Evolutionary conservation across 768 basidiomycete genomes (phyloP).

Genomic region (Boletus sensibilis): DNA sequence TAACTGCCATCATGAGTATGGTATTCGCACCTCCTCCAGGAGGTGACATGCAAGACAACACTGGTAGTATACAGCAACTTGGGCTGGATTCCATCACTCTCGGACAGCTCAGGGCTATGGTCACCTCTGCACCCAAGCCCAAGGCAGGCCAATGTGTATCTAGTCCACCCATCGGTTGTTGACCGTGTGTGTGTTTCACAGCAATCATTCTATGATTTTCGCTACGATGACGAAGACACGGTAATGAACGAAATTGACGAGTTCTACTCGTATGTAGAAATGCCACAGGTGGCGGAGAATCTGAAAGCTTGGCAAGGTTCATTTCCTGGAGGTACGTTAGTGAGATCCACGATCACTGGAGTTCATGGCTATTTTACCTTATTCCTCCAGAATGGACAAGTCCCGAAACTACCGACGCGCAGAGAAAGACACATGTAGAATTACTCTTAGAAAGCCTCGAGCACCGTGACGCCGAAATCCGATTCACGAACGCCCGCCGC

Average conservation of each 20-base stretch:
- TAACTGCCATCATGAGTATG: constrained; percentile 28
- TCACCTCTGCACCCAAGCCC: constrained; percentile 66
- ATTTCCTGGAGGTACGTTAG: constrained; percentile 64
- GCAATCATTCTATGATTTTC: constrained; percentile 89
- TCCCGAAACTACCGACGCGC: constrained; percentile 48
- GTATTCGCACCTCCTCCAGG: constrained; percentile 32
- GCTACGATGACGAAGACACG: constrained; percentile 95
- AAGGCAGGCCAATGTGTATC: constrained; percentile 49
- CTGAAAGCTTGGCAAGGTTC: constrained; percentile 85
- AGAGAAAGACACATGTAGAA: constrained; percentile 74
- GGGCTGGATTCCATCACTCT: constrained; percentile 74
- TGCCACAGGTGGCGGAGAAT: constrained; percentile 86
- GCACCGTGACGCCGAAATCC: constrained; percentile 77
- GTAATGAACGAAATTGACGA: constrained; percentile 96
- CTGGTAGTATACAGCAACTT: constrained; percentile 35
- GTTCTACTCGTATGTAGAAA: constrained; percentile 96
- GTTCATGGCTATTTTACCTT: neutral
- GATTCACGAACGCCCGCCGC: constrained; percentile 83
- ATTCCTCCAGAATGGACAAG: constrained; percentile 69
- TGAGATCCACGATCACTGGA: neutral
- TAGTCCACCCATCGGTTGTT: constrained; percentile 12
- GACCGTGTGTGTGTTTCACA: constrained; percentile 35
- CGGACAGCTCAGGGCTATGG: constrained; percentile 76
- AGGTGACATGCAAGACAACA: constrained; percentile 33
- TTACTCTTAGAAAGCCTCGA: constrained; percentile 84